Base-by-base conservation (phyloP, 2,329 filamentous ascomycete genomes). In the Lecanicillium sp. region DNA sequence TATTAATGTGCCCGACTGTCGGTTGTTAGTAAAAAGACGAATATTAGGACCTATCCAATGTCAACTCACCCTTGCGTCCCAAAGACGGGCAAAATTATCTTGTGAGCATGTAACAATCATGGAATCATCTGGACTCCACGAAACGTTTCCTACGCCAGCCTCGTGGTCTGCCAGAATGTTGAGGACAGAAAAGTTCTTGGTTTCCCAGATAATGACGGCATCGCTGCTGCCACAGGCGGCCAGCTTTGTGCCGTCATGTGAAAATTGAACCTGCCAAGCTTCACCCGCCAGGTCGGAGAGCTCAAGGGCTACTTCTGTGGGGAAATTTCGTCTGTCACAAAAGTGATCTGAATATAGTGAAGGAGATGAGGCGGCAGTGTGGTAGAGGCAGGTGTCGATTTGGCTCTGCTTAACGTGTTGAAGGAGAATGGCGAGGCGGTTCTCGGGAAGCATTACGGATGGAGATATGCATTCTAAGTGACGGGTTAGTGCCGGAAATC, bases 401-500 rank as follows among this genome's bases (percentile, higher is more conserved):
- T 96, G 90, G 46, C 73, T 78, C 44, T 82, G 74, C 57, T 96
- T 95, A 28, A 95, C 80, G 48, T 94, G 81, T 41, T 89, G 74
- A 37, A 98, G 67, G 13, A 98, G 68, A 25, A 80, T 74, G 2
- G 87, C 87, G 32, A 98, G 69, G 6, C 92, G 81, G 58, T 92
- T 86, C 54, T 95, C 87, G 2, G 92, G 92, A 39, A 98, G 84
- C 89, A 98, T 97, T 32, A 95, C 86, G 4, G 88, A 92, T 0
- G 92, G 90, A 2, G 92, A 95, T 58, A 98, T 94, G 41, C 79
- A 95, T 68, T 74, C 85, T 90, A 25, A 7, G 49, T 27, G 31
- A 5, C 9, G 14, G 17, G 31, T 43, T 33, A 39, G 41, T 17
- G 15, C 17, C 17, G 25, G 25, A 37, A 31, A 34, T 64, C 39